A percentile compares a stretch with the other conserved stretches of the same genome.
These are phyloP conservation scores for Aquilaria yunnanensis DNA, from an alignment of 345 rosid species.

Conservation along the genomic window DNA sequence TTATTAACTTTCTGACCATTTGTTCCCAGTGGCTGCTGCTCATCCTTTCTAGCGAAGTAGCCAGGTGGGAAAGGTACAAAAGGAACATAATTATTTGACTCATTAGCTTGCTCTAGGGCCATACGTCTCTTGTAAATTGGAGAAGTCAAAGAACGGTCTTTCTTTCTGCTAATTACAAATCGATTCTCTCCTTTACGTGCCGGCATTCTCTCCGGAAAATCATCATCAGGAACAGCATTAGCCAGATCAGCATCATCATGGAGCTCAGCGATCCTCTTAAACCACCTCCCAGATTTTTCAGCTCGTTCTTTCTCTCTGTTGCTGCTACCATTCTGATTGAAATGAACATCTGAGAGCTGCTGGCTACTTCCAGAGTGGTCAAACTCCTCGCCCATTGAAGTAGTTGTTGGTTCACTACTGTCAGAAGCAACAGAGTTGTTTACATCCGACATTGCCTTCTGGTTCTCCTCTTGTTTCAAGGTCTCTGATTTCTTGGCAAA, in stretches of 20 bases:
- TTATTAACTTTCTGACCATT: slow-evolving; percentile 18
- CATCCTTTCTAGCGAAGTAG: slow-evolving; percentile 54
- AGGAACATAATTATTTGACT: slow-evolving; percentile 56
- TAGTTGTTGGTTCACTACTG: slow-evolving; percentile 12
- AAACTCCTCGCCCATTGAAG: slow-evolving; percentile 10
- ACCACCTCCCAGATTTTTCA: slow-evolving; percentile 67
- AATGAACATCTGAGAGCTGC: slow-evolving; percentile 14
- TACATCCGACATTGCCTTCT: slow-evolving; percentile 15
- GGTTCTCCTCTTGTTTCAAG: slow-evolving; percentile 19
- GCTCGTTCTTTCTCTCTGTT: slow-evolving; percentile 36
- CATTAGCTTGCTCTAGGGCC: slow-evolving; percentile 51
- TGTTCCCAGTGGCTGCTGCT: slow-evolving; percentile 25
- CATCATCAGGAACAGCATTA: slow-evolving; percentile 38
- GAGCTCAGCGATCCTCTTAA: slow-evolving; percentile 53
- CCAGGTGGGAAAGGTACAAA: slow-evolving; percentile 85
- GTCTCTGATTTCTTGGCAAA: slow-evolving; percentile 54
- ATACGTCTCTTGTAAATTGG: slow-evolving; percentile 57
- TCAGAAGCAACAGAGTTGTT: slow-evolving; percentile 16
- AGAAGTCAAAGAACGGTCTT: slow-evolving; percentile 71
- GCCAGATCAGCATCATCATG: slow-evolving; percentile 45
- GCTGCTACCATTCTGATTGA: slow-evolving; percentile 14
- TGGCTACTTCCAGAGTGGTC: slow-evolving; percentile 10
- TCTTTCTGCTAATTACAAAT: slow-evolving; percentile 75
- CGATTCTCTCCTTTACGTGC: slow-evolving; percentile 71
- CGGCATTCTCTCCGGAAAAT: slow-evolving; percentile 71